Evolutionary conservation across 257 asterid species (phyloP).

Genomic region (Nicotiana knightiana): DNA sequence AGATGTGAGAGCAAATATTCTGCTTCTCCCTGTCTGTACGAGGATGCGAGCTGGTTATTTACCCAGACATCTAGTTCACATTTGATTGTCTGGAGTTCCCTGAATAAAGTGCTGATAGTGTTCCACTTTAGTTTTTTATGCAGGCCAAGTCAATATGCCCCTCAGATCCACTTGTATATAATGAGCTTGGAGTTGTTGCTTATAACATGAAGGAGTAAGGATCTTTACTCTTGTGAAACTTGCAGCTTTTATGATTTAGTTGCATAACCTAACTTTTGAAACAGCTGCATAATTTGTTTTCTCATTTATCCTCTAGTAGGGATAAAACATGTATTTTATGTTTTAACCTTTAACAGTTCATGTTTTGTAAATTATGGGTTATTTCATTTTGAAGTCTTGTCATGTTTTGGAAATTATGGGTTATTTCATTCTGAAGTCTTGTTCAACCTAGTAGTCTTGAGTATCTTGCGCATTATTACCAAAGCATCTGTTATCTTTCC

Average conservation of each 20-base stretch:
- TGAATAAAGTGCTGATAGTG: conserved; percentile 1
- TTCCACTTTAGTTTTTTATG: conserved; percentile 74
- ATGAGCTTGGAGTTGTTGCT: conserved; percentile 98
- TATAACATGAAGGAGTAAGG: conserved; percentile 98
- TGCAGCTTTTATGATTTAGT: background rate
- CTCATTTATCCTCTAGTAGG: background rate
- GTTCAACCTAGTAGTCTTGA: background rate
- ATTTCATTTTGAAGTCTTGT: background rate
- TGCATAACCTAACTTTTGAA: background rate
- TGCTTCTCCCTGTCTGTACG: conserved; percentile 4
- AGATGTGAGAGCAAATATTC: background rate
- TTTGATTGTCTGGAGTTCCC: conserved; percentile 3
- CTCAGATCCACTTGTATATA: conserved; percentile 91
- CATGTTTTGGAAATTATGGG: background rate
- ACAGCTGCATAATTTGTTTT: background rate
- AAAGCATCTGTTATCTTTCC: background rate
- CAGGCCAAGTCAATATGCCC: conserved; percentile 89
- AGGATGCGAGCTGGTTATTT: conserved; percentile 3
- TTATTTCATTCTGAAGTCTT: background rate
- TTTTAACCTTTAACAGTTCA: background rate
- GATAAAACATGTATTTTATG: conserved; percentile 3
- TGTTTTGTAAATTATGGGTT: background rate
- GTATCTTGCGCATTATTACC: background rate
- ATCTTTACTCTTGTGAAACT: conserved; percentile 10
- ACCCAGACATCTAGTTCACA: conserved; percentile 19